These are phyloP conservation scores for Gnetum montanum DNA, from an alignment of 75 land plant species.

Conservation along the genomic window DNA sequence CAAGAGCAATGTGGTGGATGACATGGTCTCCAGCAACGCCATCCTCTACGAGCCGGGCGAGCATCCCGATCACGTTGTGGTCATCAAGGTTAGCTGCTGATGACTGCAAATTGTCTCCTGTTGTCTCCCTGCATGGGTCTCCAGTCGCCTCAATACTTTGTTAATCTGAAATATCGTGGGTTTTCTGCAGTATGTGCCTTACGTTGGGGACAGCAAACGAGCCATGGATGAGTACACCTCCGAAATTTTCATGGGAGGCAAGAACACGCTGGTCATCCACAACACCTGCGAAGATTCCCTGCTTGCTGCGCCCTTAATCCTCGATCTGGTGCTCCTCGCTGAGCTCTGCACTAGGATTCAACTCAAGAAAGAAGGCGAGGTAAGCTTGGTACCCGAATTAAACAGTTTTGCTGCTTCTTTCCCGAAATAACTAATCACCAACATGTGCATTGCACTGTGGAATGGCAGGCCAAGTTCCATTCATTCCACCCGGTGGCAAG, in stretches of 20 bases:
- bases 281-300: constrained; percentile 47
- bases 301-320: constrained; percentile 39
- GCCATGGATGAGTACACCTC: constrained; percentile 54
- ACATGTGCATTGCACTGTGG: neutral
- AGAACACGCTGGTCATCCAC: constrained; percentile 39
- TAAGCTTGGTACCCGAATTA: constrained; percentile 1
- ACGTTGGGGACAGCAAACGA: constrained; percentile 44
- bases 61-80: constrained; percentile 44
- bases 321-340: constrained; percentile 37
- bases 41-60: constrained; percentile 37
- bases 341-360: constrained; percentile 34
- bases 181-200: constrained; percentile 38
- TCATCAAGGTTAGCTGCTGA: constrained; percentile 35
- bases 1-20: constrained; percentile 49
- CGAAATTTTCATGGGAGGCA: constrained; percentile 48
- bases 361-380: constrained; percentile 35
- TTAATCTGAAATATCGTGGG: too few relatives aligned
- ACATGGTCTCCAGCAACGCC: constrained; percentile 48
- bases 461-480: constrained; percentile 39
- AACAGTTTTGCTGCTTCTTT: neutral
- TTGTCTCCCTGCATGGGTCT: too few relatives aligned
- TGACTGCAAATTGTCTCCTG: too few relatives aligned
- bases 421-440: neutral
- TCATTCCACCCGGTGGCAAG: constrained; percentile 45
- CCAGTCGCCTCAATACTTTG: too few relatives aligned